Percentiles rank a stretch among this genome's conserved stretches.
Conservation (phyloP, 2,329 filamentous ascomycete genomes). For the Periconia sp. region DNA sequence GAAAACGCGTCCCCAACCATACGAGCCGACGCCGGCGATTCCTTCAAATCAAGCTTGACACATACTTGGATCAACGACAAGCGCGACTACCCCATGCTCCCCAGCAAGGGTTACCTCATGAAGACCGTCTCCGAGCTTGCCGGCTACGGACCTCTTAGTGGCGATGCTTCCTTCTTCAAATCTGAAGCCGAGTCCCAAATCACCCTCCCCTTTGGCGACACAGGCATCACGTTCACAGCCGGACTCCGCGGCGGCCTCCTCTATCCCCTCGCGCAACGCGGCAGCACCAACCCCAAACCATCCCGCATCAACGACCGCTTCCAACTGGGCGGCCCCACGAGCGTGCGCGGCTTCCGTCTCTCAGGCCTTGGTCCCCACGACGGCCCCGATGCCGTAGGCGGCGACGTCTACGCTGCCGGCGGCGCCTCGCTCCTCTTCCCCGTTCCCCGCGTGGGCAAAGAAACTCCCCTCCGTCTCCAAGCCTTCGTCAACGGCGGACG, state of each 20-base stretch:
- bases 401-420: conserved; percentile 88
- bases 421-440: conserved; percentile 85
- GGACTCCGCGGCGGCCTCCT: conserved; percentile 81
- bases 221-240: conserved; percentile 79
- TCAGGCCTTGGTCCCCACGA: conserved; percentile 88
- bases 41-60: conserved; percentile 81
- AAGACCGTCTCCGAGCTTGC: conserved; percentile 82
- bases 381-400: conserved; percentile 81
- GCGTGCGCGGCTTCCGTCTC: conserved; percentile 90
- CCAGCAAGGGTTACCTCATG: conserved; percentile 77
- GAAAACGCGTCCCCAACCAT: conserved; percentile 78
- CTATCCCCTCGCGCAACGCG: conserved; percentile 73
- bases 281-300: conserved; percentile 57
- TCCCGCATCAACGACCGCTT: conserved; percentile 94
- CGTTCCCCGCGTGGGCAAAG: conserved; percentile 76
- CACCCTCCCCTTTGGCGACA: conserved; percentile 72
- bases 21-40: conserved; percentile 83
- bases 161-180: conserved; percentile 93
- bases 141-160: conserved; percentile 77
- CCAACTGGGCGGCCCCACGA: conserved; percentile 89
- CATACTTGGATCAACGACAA: conserved; percentile 80
- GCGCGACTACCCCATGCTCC: conserved; percentile 82
- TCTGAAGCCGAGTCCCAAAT: conserved; percentile 81
- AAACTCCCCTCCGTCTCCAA: conserved; percentile 84
- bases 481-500: conserved; percentile 89